Evolutionary conservation across 768 basidiomycete species (phyloP).

Genomic region (Termitomyces sp.): DNA sequence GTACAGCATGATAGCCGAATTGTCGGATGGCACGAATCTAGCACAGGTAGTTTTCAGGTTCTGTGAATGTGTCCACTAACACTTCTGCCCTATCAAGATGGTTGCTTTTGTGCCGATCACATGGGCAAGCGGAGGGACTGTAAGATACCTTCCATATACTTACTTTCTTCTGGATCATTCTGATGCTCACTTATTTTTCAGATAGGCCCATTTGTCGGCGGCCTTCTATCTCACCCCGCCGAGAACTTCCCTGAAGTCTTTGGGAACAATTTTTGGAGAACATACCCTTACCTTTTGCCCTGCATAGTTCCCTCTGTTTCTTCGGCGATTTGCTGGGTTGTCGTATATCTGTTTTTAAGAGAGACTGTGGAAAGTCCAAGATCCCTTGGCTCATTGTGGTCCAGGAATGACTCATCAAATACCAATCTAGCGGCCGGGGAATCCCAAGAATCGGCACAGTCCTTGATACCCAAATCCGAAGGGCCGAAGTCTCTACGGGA

Average conservation of each 20-base stretch:
- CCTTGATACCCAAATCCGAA: slow-evolving; percentile 7
- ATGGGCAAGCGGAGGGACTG: slow-evolving; percentile 24
- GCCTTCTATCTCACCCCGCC: slow-evolving; percentile 46
- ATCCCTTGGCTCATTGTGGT: slow-evolving; percentile 17
- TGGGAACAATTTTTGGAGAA: slow-evolving; percentile 37
- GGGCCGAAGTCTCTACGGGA: slow-evolving; percentile 38
- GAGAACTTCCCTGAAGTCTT: slow-evolving; percentile 48
- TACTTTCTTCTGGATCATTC: background rate
- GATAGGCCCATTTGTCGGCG: slow-evolving; percentile 52
- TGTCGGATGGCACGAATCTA: slow-evolving; percentile 68
- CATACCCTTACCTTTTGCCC: slow-evolving; percentile 61
- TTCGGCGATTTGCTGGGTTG: slow-evolving; percentile 45
- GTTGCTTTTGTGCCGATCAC: slow-evolving; percentile 61
- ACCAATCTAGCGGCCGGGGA: background rate
- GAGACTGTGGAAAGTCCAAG: slow-evolving; percentile 35
- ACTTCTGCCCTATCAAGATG: slow-evolving; percentile 24
- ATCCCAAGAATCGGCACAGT: slow-evolving; percentile 5
- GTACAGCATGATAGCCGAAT: slow-evolving; percentile 59
- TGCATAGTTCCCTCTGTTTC: slow-evolving; percentile 62
- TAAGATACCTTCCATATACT: background rate
- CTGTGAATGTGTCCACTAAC: background rate
- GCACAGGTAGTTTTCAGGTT: slow-evolving; percentile 34
- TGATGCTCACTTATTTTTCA: slow-evolving; percentile 1
- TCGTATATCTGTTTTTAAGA: slow-evolving; percentile 44
- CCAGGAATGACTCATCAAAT: background rate